phyloP scores from a whole-genome alignment of 1,139 yeast species.

The Suhomyces ambrosiae region DNA sequence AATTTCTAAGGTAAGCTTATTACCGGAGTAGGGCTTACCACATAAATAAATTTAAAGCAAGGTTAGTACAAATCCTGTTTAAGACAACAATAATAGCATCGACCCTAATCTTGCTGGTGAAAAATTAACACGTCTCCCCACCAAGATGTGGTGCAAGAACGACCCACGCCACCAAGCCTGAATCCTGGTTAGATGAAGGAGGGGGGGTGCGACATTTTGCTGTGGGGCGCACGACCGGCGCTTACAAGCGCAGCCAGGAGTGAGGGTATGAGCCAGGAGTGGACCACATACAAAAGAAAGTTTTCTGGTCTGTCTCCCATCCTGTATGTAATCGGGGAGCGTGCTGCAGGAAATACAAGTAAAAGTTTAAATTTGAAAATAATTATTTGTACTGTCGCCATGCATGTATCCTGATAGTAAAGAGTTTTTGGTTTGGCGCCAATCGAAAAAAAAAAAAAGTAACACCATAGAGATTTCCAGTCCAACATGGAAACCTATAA shows the following conservation, averaged over 20 bases:
- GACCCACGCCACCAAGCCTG: neutral
- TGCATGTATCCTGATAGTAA: slow-evolving; percentile 12
- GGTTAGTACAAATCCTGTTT: too few relatives aligned
- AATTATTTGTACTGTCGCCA: slow-evolving; percentile 3
- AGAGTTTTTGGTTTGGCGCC: slow-evolving; percentile 5
- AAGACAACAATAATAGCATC: neutral
- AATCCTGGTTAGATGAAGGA: neutral
- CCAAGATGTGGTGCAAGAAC: neutral
- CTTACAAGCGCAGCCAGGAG: neutral
- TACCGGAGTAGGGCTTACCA: too few relatives aligned
- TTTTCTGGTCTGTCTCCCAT: slow-evolving; percentile 2
- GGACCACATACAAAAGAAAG: neutral
- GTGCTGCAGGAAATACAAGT: neutral
- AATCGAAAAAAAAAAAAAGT: slow-evolving; percentile 5
- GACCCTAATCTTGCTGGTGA: slow-evolving; percentile 1
- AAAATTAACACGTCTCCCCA: neutral
- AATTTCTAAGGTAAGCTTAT: too few relatives aligned
- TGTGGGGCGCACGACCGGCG: slow-evolving; percentile 1
- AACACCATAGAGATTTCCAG: slow-evolving; percentile 9
- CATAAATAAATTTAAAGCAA: too few relatives aligned
- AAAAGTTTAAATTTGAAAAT: slow-evolving; percentile 5
- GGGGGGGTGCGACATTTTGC: slow-evolving; percentile 6
- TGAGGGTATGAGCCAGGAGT: slow-evolving; percentile 3
- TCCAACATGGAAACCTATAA: slow-evolving; percentile 8
- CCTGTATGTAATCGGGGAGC: slow-evolving; percentile 3